Percentiles rank a stretch among this genome's conserved stretches.
These are phyloP conservation scores for Lipomyces sp. DNA, from an alignment of 805 yeast genomes.

Conservation along the genomic window DNA sequence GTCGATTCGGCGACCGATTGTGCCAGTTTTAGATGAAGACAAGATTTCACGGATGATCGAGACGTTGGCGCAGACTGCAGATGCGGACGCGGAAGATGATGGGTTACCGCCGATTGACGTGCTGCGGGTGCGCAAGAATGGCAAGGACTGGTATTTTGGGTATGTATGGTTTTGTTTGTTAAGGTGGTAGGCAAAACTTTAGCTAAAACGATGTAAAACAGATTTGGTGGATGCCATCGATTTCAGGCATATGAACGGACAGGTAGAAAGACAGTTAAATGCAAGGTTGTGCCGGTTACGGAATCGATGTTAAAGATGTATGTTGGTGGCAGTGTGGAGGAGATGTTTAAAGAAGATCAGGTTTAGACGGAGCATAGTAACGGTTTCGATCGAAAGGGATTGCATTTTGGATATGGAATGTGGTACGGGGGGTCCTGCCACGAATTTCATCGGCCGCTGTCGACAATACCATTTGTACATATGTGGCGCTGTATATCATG, in stretches of 20 bases:
- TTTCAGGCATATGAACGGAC: conserved; percentile 80
- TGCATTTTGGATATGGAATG: no score
- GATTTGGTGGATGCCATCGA: conserved; percentile 87
- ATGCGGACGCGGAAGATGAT: conserved; percentile 40
- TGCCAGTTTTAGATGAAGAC: conserved; percentile 75
- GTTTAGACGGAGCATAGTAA: no score
- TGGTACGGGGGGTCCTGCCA: no score
- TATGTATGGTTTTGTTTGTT: conserved; percentile 55
- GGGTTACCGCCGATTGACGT: conserved; percentile 77
- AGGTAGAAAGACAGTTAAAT: conserved; percentile 58
- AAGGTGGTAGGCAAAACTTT: conserved; percentile 55
- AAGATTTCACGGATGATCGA: conserved; percentile 76
- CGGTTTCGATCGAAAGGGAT: no score
- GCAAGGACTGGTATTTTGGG: conserved; percentile 56
- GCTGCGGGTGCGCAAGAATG: conserved; percentile 65
- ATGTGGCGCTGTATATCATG: no score
- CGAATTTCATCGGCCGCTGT: no score
- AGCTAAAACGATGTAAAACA: conserved; percentile 50
- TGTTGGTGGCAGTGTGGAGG: conserved; percentile 56
- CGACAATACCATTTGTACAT: no score
- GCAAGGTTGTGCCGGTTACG: conserved; percentile 77
- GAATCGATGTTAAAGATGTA: conserved; percentile 68
- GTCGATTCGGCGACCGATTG: conserved; percentile 77
- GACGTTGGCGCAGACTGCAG: conserved; percentile 51
- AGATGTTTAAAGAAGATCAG: conserved; percentile 33